phyloP scores from a whole-genome alignment of 805 yeast genomes.

The Cephaloascus albidus region DNA sequence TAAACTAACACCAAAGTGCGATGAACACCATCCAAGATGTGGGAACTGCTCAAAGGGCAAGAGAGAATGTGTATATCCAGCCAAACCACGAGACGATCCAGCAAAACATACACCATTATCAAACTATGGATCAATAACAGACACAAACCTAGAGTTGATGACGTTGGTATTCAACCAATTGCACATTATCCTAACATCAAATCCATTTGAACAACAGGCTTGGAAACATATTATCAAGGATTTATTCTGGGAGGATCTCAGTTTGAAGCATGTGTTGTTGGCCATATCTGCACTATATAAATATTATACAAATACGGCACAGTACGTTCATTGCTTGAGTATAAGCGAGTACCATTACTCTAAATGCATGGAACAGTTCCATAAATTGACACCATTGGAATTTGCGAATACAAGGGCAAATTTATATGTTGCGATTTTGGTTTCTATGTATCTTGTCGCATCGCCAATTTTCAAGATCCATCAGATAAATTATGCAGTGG shows the following conservation, averaged over 20 bases:
- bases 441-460: neutral
- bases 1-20: neutral
- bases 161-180: neutral
- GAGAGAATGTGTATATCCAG: constrained; percentile 1
- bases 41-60: neutral
- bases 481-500: too few relatives aligned
- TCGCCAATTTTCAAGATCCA: neutral
- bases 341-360: neutral
- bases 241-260: neutral
- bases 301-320: neutral
- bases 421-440: neutral
- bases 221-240: neutral
- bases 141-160: neutral
- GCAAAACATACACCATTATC: neutral
- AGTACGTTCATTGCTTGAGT: neutral
- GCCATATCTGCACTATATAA: neutral
- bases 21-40: neutral
- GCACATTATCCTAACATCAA: neutral
- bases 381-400: neutral
- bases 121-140: neutral
- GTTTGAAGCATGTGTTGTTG: neutral
- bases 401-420: neutral
- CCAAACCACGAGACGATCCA: neutral
- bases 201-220: neutral
- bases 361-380: neutral